Conservation (phyloP, 441 rosid species). For the Corymbia calophylla region DNA sequence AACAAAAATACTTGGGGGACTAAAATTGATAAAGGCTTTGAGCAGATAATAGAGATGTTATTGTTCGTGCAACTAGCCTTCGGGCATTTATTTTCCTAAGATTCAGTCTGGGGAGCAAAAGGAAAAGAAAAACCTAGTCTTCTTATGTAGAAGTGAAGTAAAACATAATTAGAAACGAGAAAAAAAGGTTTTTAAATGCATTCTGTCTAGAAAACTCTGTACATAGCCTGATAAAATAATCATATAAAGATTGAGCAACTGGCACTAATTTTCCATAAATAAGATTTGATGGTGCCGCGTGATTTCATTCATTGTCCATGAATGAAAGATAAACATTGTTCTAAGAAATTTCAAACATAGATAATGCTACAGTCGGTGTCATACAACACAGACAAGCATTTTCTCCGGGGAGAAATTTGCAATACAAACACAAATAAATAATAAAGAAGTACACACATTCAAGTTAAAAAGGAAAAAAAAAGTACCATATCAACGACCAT, state of each 20-base stretch:
- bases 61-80: background rate
- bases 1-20: background rate
- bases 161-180: background rate
- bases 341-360: background rate
- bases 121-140: background rate
- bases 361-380: accelerated
- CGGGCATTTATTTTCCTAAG: background rate
- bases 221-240: background rate
- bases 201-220: background rate
- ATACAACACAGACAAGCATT: background rate
- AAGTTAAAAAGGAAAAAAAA: background rate
- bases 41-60: background rate
- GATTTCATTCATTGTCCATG: background rate
- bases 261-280: accelerated
- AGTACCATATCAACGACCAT: accelerated
- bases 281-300: background rate
- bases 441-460: background rate
- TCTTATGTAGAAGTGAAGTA: background rate
- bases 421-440: background rate
- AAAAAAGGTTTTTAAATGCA: background rate
- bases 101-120: background rate
- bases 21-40: background rate
- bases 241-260: background rate
- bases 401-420: background rate
- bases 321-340: background rate